Evolutionary conservation across 306 rosid genomes (phyloP), one percentile per base, ranked within the genome.

Genomic region (Dalbergia cochinchinensis): DNA sequence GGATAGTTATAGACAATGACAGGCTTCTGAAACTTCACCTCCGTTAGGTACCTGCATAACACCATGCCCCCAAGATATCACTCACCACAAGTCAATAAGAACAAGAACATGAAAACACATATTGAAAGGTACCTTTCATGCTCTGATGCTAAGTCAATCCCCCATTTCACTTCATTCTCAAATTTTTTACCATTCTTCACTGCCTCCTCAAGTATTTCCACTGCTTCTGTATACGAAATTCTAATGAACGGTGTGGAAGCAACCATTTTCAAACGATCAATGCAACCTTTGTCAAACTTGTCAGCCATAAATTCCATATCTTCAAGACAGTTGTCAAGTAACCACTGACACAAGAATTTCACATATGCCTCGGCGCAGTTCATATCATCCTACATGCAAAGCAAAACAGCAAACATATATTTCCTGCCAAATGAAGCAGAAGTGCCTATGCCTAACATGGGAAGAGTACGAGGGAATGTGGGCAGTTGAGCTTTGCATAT

Each of bases 81-180:
- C 45, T 74, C 44, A 69, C 45, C 71, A 55, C 55, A 60, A 34
- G 6, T 71, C 59, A 67, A 71, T 19, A 78, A 77, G 59, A 65
- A 71, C 63, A 64, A 44, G 74, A 20, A 14, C n/a, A 16, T 20
- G 31, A 68, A 53, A 54, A 13, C 55, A 71, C 5, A 72, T 37
- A 26, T 20, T 47, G 5, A 42, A 51, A 76, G 84, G 20, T 73
- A 96, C 99, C 98, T 93, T 88, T 96, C 98, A 76, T 96, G 98
- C 82, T 96, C 96, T 42, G 98, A 96, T 64, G 99, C 96, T 54
- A 96, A 88, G 75, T 96, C 99, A 60, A 90, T 89, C 16, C 99
- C 98, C 98, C 98, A 96, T 83, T 93, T 91, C 41, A 96, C 99
- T 79, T 85, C 94, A 78, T 96, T 96, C 65, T 96, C 99, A 87